Evolutionary conservation across 2,329 filamentous ascomycete genomes (phyloP).

Genomic region (Clonostachys rosea): DNA sequence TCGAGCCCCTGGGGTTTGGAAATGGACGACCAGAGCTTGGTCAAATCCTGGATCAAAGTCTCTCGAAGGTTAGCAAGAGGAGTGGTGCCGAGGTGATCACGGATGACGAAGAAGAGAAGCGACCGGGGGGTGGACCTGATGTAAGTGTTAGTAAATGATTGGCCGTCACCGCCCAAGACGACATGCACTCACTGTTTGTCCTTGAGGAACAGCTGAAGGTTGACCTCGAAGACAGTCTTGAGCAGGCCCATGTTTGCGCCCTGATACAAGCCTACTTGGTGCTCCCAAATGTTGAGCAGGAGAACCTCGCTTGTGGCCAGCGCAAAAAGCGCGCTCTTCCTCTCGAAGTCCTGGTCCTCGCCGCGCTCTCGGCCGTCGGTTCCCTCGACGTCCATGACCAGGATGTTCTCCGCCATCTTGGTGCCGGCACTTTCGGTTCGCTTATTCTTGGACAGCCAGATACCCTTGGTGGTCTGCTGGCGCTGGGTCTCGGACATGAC

Average conservation of each 20-base stretch:
- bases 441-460: constrained; percentile 99
- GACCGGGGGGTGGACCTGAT: constrained; percentile 78
- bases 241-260: constrained; percentile 97
- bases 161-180: constrained; percentile 7
- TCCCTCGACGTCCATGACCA: constrained; percentile 99
- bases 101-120: constrained; percentile 96
- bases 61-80: constrained; percentile 86
- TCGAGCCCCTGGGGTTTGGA: constrained; percentile 90
- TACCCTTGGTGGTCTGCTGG: constrained; percentile 96
- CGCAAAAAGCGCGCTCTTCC: constrained; percentile 95
- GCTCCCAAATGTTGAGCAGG: constrained; percentile 99
- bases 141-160: neutral
- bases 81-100: constrained; percentile 90
- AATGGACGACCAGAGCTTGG: constrained; percentile 87
- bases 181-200: constrained; percentile 69
- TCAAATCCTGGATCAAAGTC: constrained; percentile 85
- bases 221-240: constrained; percentile 99
- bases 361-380: constrained; percentile 94
- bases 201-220: constrained; percentile 93
- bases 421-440: constrained; percentile 41
- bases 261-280: constrained; percentile 96
- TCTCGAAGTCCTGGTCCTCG: constrained; percentile 98
- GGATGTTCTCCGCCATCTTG: constrained; percentile 91
- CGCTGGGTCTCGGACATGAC: constrained; percentile 96
- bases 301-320: constrained; percentile 96